These are phyloP conservation scores for Ambrosiella beaveri DNA, from an alignment of 2,329 filamentous ascomycete genomes.

Conservation along the genomic window DNA sequence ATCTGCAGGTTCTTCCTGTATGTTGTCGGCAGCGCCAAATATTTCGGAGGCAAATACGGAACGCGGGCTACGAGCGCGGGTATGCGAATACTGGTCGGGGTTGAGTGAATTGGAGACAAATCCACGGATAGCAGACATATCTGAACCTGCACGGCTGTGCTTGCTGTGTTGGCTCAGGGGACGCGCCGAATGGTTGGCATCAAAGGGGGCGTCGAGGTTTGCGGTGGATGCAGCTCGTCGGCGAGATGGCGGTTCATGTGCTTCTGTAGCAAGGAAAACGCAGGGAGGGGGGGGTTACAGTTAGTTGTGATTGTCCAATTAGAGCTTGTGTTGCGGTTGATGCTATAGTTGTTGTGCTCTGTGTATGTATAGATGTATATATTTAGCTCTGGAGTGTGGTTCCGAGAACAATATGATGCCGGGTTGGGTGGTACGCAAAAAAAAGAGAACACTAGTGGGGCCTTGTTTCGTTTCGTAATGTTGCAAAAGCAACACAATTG, in stretches of 20 bases:
- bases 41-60: slow-evolving; percentile 23
- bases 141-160: slow-evolving; percentile 54
- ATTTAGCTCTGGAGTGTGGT: neutral
- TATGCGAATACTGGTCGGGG: slow-evolving; percentile 20
- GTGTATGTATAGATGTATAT: neutral
- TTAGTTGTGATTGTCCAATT: neutral
- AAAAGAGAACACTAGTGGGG: too few relatives aligned
- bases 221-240: slow-evolving; percentile 44
- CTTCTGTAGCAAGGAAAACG: slow-evolving; percentile 7
- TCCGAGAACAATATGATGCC: too few relatives aligned
- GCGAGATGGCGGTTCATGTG: slow-evolving; percentile 22
- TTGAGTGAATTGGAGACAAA: slow-evolving; percentile 31
- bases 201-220: slow-evolving; percentile 37
- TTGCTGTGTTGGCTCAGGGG: slow-evolving; percentile 45
- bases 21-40: slow-evolving; percentile 24
- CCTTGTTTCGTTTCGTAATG: too few relatives aligned
- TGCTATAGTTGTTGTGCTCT: neutral
- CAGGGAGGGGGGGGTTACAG: neutral
- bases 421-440: too few relatives aligned
- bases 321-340: neutral
- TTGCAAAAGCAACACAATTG: too few relatives aligned
- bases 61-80: slow-evolving; percentile 26
- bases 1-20: slow-evolving; percentile 8
- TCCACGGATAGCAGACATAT: slow-evolving; percentile 43
- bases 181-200: slow-evolving; percentile 26